phyloP scores from a whole-genome alignment of 1,284 basidiomycete species.

The Cutaneotrichosporon spelunceum region DNA sequence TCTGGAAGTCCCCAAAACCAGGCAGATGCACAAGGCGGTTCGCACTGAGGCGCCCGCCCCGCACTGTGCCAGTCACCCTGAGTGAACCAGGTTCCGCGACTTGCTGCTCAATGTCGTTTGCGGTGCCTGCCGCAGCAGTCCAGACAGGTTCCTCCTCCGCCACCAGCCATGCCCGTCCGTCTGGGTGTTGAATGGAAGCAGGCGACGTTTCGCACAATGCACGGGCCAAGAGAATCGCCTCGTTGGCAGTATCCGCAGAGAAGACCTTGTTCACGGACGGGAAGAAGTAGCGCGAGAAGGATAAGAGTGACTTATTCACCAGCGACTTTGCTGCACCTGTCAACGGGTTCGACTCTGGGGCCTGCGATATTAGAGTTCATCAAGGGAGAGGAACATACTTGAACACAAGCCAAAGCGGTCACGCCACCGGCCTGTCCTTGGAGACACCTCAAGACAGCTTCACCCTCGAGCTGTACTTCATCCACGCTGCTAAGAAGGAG shows the following conservation, averaged over 20 bases:
- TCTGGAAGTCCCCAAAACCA: slow-evolving; percentile 81
- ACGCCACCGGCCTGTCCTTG: slow-evolving; percentile 67
- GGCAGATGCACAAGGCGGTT: slow-evolving; percentile 87
- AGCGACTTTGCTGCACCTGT: slow-evolving; percentile 60
- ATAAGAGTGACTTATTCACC: slow-evolving; percentile 78
- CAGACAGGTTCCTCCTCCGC: slow-evolving; percentile 61
- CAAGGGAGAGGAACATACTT: slow-evolving; percentile 41
- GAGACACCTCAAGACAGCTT: slow-evolving; percentile 81
- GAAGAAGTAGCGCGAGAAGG: slow-evolving; percentile 92
- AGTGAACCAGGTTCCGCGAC: slow-evolving; percentile 54
- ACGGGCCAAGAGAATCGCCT: slow-evolving; percentile 68
- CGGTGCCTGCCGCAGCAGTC: slow-evolving; percentile 50
- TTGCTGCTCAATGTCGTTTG: slow-evolving; percentile 29
- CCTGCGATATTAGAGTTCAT: slow-evolving; percentile 23
- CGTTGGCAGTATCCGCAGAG: slow-evolving; percentile 56
- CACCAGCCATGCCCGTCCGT: slow-evolving; percentile 74
- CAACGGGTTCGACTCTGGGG: slow-evolving; percentile 45
- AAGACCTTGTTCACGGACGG: slow-evolving; percentile 67
- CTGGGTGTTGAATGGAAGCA: slow-evolving; percentile 59
- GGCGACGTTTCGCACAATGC: slow-evolving; percentile 77
- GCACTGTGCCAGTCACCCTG: slow-evolving; percentile 75
- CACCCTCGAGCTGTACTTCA: slow-evolving; percentile 65
- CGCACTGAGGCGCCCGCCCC: slow-evolving; percentile 74
- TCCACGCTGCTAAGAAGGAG: slow-evolving; percentile 62
- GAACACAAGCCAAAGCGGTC: slow-evolving; percentile 60